Percentiles rank a stretch among this genome's conserved stretches.
phyloP scores from a whole-genome alignment of 2,329 filamentous ascomycete genomes.

The Hortaea sp. region DNA sequence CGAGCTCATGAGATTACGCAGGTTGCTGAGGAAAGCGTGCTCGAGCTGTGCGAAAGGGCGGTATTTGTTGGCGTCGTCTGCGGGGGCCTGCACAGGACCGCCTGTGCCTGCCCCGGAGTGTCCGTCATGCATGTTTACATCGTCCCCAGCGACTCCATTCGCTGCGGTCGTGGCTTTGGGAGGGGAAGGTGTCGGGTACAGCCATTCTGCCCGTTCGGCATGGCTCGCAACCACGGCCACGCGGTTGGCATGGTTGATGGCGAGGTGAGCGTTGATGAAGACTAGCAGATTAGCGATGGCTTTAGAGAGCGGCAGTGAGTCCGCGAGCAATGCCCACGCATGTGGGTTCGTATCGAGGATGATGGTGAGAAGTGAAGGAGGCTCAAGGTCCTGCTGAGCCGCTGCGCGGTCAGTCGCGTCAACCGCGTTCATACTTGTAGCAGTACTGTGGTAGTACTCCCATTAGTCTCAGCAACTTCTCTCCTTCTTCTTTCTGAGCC shows the following conservation, averaged over 20 bases:
- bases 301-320: constrained; percentile 67
- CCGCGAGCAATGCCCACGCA: constrained; percentile 73
- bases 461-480: too few species aligned
- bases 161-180: constrained; percentile 11
- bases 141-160: constrained; percentile 7
- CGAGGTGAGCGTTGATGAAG: constrained; percentile 93
- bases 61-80: constrained; percentile 70
- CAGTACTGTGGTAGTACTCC: too few species aligned
- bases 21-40: constrained; percentile 62
- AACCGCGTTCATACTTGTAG: constrained; percentile 49
- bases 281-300: constrained; percentile 84
- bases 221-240: constrained; percentile 88
- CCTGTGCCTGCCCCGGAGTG: background rate
- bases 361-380: constrained; percentile 78
- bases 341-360: constrained; percentile 94
- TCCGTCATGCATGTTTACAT: background rate
- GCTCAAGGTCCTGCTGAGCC: constrained; percentile 26
- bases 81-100: constrained; percentile 15
- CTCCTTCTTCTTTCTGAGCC: too few species aligned
- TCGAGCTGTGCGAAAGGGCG: constrained; percentile 85
- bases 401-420: constrained; percentile 45
- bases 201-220: constrained; percentile 73
- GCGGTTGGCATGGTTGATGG: constrained; percentile 86
- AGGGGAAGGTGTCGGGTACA: constrained; percentile 57
- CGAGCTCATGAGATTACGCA: constrained; percentile 60